phyloP scores from a whole-genome alignment of 495 filamentous ascomycete species.

The Lasiosphaeria hispida region DNA sequence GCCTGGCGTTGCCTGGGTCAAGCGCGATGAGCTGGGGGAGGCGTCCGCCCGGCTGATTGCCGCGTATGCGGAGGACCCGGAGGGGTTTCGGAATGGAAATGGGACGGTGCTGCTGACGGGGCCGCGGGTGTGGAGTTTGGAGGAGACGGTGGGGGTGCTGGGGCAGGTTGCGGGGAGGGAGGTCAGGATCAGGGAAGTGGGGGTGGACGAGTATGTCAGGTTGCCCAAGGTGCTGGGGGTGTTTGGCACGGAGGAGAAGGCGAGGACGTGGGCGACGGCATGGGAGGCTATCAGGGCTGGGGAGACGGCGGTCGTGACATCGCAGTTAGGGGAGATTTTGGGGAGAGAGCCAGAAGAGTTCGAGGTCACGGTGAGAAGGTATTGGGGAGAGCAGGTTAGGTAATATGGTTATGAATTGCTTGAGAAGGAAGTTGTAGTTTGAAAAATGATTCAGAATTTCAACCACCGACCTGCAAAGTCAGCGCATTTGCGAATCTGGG shows the following conservation, averaged over 20 bases:
- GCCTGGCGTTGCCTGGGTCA: conserved; percentile 52
- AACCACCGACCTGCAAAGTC: no score
- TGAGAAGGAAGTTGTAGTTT: not conserved
- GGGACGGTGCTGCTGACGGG: conserved; percentile 41
- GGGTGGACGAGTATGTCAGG: conserved; percentile 42
- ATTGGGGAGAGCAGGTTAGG: conserved; percentile 32
- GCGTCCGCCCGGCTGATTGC: conserved; percentile 44
- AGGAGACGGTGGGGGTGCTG: conserved; percentile 40
- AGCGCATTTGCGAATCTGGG: no score
- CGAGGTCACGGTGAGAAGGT: conserved; percentile 35
- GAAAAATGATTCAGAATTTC: not conserved
- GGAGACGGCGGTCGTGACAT: conserved; percentile 39
- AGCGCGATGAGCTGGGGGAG: conserved; percentile 51
- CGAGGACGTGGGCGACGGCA: conserved; percentile 37
- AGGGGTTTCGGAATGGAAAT: conserved; percentile 35
- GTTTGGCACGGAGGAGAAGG: conserved; percentile 22
- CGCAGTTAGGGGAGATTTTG: conserved; percentile 34
- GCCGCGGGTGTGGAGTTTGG: conserved; percentile 35
- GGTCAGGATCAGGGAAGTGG: conserved; percentile 35
- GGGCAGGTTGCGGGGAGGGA: conserved; percentile 30
- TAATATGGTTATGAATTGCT: not conserved
- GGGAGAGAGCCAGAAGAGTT: conserved; percentile 36
- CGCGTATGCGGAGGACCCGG: conserved; percentile 21
- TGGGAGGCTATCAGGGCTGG: conserved; percentile 44
- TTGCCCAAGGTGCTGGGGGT: conserved; percentile 28